Evolutionary conservation across 2,329 filamentous ascomycete genomes (phyloP).

Genomic region (Xylariaceae sp.): DNA sequence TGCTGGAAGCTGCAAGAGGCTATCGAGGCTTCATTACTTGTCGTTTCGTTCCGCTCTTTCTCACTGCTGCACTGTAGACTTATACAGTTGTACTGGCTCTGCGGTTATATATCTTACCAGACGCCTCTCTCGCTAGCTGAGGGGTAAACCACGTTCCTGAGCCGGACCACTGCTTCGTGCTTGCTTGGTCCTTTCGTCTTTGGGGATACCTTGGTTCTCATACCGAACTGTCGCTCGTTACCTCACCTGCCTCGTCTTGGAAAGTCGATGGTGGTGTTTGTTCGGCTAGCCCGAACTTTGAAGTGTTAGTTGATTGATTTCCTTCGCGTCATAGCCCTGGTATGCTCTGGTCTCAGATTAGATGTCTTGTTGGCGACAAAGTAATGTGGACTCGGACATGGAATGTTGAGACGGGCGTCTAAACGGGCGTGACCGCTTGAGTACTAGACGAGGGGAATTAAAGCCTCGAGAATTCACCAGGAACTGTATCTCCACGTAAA

Average conservation of each 20-base stretch:
- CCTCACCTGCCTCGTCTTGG: background rate
- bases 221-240: slow-evolving; percentile 20
- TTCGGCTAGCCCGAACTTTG: background rate
- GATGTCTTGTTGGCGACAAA: too few relatives aligned
- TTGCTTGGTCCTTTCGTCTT: too few relatives aligned
- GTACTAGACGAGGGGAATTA: too few relatives aligned
- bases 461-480: too few relatives aligned
- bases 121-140: slow-evolving; percentile 12
- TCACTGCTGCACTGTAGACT: background rate
- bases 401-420: too few relatives aligned
- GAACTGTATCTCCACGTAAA: too few relatives aligned
- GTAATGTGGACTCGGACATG: too few relatives aligned
- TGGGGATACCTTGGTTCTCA: background rate
- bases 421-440: too few relatives aligned
- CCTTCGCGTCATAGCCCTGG: background rate
- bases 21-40: slow-evolving; percentile 11
- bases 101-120: slow-evolving; percentile 11
- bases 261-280: background rate
- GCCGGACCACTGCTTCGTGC: slow-evolving; percentile 6
- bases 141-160: slow-evolving; percentile 7
- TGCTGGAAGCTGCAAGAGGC: slow-evolving; percentile 16
- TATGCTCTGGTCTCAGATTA: too few relatives aligned
- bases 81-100: background rate
- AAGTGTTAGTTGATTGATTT: slow-evolving; percentile 11
- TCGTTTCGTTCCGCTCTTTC: slow-evolving; percentile 6